Percentiles rank a stretch among this genome's conserved stretches.
These are phyloP conservation scores for Conticribra guillardii DNA, from an alignment of 108 stramenopile genomes.

Conservation along the genomic window DNA sequence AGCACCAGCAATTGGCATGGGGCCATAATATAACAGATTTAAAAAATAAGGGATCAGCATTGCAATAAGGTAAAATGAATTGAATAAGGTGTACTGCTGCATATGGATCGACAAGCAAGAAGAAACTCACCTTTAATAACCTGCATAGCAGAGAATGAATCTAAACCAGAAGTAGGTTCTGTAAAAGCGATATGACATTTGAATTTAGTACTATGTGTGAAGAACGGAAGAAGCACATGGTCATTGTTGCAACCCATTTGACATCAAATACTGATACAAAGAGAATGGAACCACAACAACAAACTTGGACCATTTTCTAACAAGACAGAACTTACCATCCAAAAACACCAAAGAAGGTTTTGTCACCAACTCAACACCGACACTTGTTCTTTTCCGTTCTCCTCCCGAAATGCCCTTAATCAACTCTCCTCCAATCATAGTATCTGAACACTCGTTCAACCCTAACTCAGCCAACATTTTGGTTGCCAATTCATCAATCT, in stretches of 20 bases:
- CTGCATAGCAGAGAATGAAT: conserved; percentile 76
- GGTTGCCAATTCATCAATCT: conserved; percentile 64
- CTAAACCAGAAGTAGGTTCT: conserved; percentile 75
- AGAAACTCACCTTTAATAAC: conserved; percentile 47
- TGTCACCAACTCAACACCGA: conserved; percentile 80
- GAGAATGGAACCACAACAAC: not conserved
- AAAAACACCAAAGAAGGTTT: conserved; percentile 72
- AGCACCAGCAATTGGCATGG: too few species aligned
- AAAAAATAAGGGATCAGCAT: too few species aligned
- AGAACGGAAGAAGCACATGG: not conserved
- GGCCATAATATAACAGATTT: too few species aligned
- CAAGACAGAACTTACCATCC: conserved; percentile 49
- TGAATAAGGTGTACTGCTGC: not conserved
- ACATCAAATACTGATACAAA: not conserved
- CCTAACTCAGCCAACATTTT: conserved; percentile 83
- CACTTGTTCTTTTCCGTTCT: conserved; percentile 75
- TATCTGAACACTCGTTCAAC: conserved; percentile 67
- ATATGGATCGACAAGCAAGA: too few species aligned
- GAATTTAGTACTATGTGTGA: too few species aligned
- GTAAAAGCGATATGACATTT: too few species aligned
- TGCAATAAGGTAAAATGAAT: too few species aligned
- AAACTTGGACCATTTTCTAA: too few species aligned
- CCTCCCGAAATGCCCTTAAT: conserved; percentile 81
- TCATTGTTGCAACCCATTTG: not conserved
- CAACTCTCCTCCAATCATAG: conserved; percentile 70